A percentile compares a stretch with the other conserved stretches of the same genome.
Conservation (phyloP, 1,284 basidiomycete genomes). For the Pyrrhoderma lamaoense region DNA sequence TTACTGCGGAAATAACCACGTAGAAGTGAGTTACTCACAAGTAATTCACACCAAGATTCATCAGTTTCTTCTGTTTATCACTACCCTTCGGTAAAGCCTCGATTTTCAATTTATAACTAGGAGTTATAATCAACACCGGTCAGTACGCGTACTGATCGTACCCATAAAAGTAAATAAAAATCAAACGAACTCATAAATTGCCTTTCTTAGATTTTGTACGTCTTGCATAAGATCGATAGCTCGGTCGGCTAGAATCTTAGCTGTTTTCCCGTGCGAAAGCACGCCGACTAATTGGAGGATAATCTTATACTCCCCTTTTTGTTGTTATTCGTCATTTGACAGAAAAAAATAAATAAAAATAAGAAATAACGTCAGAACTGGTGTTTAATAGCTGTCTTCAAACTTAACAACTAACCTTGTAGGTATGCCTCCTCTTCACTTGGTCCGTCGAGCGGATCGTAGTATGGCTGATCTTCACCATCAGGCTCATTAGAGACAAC, state of each 20-base stretch:
- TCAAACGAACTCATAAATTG: constrained; percentile 72
- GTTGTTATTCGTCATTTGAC: too few relatives aligned
- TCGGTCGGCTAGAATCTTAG: constrained; percentile 88
- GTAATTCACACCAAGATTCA: constrained; percentile 78
- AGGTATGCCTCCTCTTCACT: constrained; percentile 83
- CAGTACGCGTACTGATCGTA: too few relatives aligned
- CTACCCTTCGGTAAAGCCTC: constrained; percentile 78
- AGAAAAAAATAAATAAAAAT: too few relatives aligned
- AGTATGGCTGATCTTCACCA: constrained; percentile 41
- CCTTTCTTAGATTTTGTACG: constrained; percentile 89
- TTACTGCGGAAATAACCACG: background rate
- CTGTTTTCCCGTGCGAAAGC: constrained; percentile 80
- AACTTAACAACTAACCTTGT: constrained; percentile 49
- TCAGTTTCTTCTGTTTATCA: constrained; percentile 66
- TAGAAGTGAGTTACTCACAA: constrained; percentile 41
- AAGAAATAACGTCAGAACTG: too few relatives aligned
- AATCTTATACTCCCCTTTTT: constrained; percentile 88
- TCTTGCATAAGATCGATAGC: constrained; percentile 90
- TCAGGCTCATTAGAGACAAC: constrained; percentile 36
- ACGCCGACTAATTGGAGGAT: constrained; percentile 93
- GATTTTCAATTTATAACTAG: constrained; percentile 85
- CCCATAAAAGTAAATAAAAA: background rate
- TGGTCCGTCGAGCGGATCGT: constrained; percentile 67
- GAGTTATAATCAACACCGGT: background rate
- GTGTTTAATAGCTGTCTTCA: too few relatives aligned